Conservation (phyloP, 805 yeast species). For the Isabelozyma gotoi region DNA sequence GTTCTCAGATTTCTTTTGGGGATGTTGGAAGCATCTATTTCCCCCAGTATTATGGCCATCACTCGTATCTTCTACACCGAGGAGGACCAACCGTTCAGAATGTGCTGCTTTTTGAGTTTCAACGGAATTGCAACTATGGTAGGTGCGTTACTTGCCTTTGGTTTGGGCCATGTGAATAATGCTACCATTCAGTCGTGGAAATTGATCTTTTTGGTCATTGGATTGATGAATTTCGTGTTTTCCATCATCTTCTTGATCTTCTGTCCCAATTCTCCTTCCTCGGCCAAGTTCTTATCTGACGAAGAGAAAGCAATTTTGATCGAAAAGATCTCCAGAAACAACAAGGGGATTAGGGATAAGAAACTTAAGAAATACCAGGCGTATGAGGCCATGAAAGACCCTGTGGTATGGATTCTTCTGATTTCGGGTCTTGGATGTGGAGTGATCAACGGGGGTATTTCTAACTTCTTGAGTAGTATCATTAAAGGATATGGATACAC, state of each 20-base stretch:
- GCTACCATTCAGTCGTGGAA: slow-evolving; percentile 16
- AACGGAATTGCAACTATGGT: slow-evolving; percentile 3
- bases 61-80: slow-evolving; percentile 13
- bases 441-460: slow-evolving; percentile 16
- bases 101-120: slow-evolving; percentile 13
- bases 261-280: slow-evolving; percentile 19
- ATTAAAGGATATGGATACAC: slow-evolving; percentile 23
- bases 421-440: slow-evolving; percentile 24
- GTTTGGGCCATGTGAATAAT: slow-evolving; percentile 16
- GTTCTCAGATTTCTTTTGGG: slow-evolving; percentile 20
- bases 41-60: slow-evolving; percentile 13
- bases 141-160: slow-evolving; percentile 23
- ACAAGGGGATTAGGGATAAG: slow-evolving; percentile 14
- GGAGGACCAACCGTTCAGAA: slow-evolving; percentile 15
- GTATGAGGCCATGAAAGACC: slow-evolving; percentile 17
- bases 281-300: slow-evolving; percentile 14
- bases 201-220: slow-evolving; percentile 21
- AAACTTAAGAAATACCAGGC: slow-evolving; percentile 17
- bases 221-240: slow-evolving; percentile 18
- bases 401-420: slow-evolving; percentile 17
- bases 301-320: slow-evolving; percentile 12
- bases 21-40: slow-evolving; percentile 21
- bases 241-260: slow-evolving; percentile 17
- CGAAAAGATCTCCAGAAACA: slow-evolving; percentile 13
- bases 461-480: slow-evolving; percentile 14